Percentiles rank a stretch among this genome's conserved stretches.
Conservation (phyloP, 1,284 basidiomycete species). For the Ustilago xerochloae region DNA sequence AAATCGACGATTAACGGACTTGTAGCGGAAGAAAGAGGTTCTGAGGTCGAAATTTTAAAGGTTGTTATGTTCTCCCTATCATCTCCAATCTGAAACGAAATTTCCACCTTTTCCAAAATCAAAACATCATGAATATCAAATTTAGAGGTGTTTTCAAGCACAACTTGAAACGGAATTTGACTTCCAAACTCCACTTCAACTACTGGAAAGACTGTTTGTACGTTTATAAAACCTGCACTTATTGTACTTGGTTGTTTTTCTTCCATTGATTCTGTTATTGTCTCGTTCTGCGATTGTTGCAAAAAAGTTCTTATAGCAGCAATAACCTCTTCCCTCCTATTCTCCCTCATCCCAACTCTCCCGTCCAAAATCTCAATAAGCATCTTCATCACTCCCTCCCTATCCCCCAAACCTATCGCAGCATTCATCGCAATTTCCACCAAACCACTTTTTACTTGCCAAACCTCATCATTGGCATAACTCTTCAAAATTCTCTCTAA, state of each 20-base stretch:
- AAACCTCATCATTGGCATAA: conserved; percentile 44
- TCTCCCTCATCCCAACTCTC: neutral
- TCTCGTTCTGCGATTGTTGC: neutral
- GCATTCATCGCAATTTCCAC: conserved; percentile 33
- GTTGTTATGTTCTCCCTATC: neutral
- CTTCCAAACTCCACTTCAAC: conserved; percentile 18
- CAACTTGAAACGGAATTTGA: conserved; percentile 17
- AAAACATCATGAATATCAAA: conserved; percentile 12
- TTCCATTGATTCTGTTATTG: neutral
- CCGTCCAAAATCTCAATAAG: conserved; percentile 26
- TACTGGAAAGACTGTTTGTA: conserved; percentile 11
- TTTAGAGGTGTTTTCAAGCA: conserved; percentile 9
- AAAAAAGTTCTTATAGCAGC: conserved; percentile 10
- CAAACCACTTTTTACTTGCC: conserved; percentile 12
- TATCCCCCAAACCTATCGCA: conserved; percentile 20
- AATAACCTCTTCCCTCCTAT: conserved; percentile 8
- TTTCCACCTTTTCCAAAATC: neutral
- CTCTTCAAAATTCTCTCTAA: conserved; percentile 53
- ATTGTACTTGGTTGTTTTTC: neutral
- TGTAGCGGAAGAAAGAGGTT: neutral
- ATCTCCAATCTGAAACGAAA: conserved; percentile 12
- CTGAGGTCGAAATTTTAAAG: neutral
- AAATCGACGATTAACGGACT: conserved; percentile 12
- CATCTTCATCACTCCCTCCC: conserved; percentile 9
- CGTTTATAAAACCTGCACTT: conserved; percentile 1